A percentile compares a stretch with the other conserved stretches of the same genome.
Conservation (phyloP, 257 asterid genomes). For the Rhazya stricta region DNA sequence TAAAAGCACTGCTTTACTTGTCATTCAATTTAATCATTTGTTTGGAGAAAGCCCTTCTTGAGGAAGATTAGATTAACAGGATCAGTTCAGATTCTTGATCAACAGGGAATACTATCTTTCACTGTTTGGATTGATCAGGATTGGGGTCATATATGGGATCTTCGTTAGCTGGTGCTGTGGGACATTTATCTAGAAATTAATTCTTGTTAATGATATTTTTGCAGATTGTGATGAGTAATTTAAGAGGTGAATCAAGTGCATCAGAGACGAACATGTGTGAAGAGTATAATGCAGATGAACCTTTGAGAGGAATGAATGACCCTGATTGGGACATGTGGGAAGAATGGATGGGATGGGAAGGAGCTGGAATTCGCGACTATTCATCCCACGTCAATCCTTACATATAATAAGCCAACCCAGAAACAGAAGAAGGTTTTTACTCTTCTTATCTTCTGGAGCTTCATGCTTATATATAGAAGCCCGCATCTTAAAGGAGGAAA, state of each 20-base stretch:
- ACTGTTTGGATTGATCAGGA: no score
- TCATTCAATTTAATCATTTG: no score
- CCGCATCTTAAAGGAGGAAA: conserved; percentile 26
- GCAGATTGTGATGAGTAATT: conserved; percentile 70
- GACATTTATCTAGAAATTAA: background rate
- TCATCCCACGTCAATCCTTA: conserved; percentile 78
- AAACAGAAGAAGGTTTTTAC: background rate
- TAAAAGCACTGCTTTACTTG: no score
- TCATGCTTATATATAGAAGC: background rate
- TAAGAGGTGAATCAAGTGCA: conserved; percentile 40
- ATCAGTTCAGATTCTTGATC: no score
- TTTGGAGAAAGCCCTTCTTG: no score
- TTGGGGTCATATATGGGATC: no score
- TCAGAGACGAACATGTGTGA: conserved; percentile 20
- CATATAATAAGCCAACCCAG: conserved; percentile 31
- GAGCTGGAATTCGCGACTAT: conserved; percentile 84
- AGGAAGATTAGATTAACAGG: no score
- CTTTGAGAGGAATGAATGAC: conserved; percentile 51
- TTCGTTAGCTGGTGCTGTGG: background rate
- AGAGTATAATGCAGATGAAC: conserved; percentile 29
- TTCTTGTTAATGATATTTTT: conserved; percentile 4
- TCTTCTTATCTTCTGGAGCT: background rate
- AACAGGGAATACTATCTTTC: no score
- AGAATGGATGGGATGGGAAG: conserved; percentile 99
- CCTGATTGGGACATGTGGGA: conserved; percentile 82